Percentiles rank a stretch among this genome's conserved stretches.
These are phyloP conservation scores for Cryptosporidium baileyi DNA, from an alignment of 169 alveolate species.

Conservation along the genomic window DNA sequence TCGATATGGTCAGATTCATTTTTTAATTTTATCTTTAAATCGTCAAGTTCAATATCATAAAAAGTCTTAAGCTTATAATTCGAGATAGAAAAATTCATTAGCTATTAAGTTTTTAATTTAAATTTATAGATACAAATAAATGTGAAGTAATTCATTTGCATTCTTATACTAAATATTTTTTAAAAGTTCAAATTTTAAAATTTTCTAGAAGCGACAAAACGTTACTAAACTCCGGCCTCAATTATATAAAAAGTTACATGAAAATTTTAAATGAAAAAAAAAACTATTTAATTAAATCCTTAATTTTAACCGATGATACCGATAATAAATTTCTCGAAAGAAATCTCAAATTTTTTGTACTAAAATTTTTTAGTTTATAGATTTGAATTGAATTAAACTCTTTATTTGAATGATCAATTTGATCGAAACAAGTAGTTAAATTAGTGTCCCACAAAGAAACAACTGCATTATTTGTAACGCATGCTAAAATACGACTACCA, in stretches of 20 bases:
- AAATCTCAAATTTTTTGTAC: slow-evolving; percentile 22
- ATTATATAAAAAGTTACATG: not conserved
- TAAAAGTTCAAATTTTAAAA: not conserved
- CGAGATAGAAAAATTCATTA: not conserved
- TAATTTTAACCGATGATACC: slow-evolving; percentile 1
- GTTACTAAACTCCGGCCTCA: not conserved
- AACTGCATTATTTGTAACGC: slow-evolving; percentile 30
- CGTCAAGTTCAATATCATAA: not conserved
- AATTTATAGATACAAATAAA: no score
- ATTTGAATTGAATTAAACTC: not conserved
- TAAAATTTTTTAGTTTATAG: slow-evolving; percentile 17
- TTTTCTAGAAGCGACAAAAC: not conserved
- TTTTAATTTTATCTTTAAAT: not conserved
- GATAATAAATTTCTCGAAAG: slow-evolving; percentile 29
- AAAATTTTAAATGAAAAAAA: not conserved
- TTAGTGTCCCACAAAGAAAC: slow-evolving; percentile 60
- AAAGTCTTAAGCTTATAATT: slow-evolving; percentile 1
- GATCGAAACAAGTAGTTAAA: slow-evolving; percentile 29
- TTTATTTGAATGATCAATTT: not conserved
- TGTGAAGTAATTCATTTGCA: no score
- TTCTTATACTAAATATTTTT: not conserved
- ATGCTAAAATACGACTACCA: slow-evolving; percentile 43
- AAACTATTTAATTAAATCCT: not conserved
- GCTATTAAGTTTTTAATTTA: not conserved
- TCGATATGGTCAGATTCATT: not conserved